Percentiles rank a stretch among this genome's conserved stretches.
Conservation (phyloP, 225 moss, liverwort and hornwort species). For the Lunularia cruciata region DNA sequence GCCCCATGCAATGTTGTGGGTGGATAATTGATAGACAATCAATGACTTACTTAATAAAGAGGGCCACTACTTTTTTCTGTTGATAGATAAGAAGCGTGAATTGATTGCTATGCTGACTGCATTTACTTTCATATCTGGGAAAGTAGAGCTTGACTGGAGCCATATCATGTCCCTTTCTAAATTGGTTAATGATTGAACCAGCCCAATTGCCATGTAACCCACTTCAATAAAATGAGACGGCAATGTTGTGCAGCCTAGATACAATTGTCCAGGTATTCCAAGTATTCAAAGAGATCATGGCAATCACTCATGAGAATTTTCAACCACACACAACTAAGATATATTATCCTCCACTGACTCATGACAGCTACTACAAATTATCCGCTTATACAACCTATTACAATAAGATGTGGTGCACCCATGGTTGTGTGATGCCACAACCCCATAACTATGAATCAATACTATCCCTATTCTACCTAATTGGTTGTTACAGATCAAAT, state of each 20-base stretch:
- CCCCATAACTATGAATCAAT: too few species aligned
- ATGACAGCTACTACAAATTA: too few species aligned
- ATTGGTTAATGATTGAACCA: neutral
- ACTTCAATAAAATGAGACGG: slow-evolving; percentile 7
- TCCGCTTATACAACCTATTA: too few species aligned
- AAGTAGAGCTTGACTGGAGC: slow-evolving; percentile 7
- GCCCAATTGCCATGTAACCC: neutral
- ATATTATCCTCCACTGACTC: too few species aligned
- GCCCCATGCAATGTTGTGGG: slow-evolving; percentile 4
- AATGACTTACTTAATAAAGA: neutral
- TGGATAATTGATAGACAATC: slow-evolving; percentile 1
- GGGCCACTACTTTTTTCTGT: neutral
- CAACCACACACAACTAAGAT: too few species aligned
- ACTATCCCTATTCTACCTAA: too few species aligned
- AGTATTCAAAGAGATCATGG: neutral
- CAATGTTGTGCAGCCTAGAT: slow-evolving; percentile 6
- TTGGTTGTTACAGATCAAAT: too few species aligned
- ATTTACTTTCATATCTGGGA: neutral
- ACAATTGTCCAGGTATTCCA: neutral
- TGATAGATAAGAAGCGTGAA: slow-evolving; percentile 11
- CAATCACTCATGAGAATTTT: too few species aligned
- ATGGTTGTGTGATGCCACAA: too few species aligned
- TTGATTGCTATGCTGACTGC: slow-evolving; percentile 6
- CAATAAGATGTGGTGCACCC: too few species aligned
- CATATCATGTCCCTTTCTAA: slow-evolving; percentile 2